phyloP scores from a whole-genome alignment of 192 early-diverging fungal species.

The Dispira parvispora region DNA sequence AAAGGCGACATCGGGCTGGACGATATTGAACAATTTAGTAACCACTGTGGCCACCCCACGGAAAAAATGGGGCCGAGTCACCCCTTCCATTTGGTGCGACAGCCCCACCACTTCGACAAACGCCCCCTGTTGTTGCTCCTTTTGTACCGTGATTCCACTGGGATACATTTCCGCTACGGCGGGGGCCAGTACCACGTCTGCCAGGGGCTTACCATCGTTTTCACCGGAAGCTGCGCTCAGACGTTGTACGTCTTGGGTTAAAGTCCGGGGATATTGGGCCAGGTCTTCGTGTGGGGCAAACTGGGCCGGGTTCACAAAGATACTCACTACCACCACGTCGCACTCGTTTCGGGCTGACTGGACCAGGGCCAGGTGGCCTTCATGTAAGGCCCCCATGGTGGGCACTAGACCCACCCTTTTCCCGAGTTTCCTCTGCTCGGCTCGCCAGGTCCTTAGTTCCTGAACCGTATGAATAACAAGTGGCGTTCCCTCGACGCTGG shows the following conservation, averaged over 20 bases:
- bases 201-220: constrained; percentile 17
- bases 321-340: constrained; percentile 57
- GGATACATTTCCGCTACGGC: constrained; percentile 87
- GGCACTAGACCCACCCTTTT: constrained; percentile 80
- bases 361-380: constrained; percentile 68
- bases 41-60: constrained; percentile 93
- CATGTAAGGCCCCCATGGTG: constrained; percentile 96
- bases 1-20: constrained; percentile 61
- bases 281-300: constrained; percentile 94
- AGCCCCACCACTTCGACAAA: constrained; percentile 86
- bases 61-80: constrained; percentile 86
- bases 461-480: constrained; percentile 53
- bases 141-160: constrained; percentile 66
- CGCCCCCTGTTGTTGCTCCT: constrained; percentile 58
- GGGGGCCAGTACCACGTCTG: constrained; percentile 34
- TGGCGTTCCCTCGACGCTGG: no score
- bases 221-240: constrained; percentile 30
- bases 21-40: constrained; percentile 80
- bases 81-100: constrained; percentile 88
- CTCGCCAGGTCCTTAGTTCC: constrained; percentile 57
- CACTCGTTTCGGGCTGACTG: constrained; percentile 35
- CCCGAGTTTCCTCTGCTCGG: constrained; percentile 26
- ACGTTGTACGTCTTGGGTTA: constrained; percentile 54
- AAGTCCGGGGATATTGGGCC: constrained; percentile 73
- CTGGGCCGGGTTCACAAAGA: constrained; percentile 99